These are phyloP conservation scores for Myxozyma vanderwaltii DNA, from an alignment of 805 yeast genomes.

Conservation along the genomic window DNA sequence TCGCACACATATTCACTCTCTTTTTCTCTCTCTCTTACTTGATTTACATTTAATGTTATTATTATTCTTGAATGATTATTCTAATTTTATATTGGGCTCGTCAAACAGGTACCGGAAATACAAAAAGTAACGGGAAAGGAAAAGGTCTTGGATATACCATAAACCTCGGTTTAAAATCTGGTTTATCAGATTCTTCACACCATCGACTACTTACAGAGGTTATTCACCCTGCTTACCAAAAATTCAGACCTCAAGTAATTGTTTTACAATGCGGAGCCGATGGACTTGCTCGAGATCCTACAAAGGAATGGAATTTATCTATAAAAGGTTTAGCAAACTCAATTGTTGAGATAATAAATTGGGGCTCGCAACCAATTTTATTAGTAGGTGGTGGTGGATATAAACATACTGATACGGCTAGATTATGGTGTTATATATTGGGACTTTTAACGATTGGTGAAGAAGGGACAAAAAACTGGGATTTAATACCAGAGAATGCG, in stretches of 20 bases:
- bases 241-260: conserved; percentile 53
- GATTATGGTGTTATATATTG: conserved; percentile 56
- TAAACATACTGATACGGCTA: conserved; percentile 59
- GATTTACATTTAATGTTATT: too few species aligned
- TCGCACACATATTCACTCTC: too few species aligned
- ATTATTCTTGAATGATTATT: neutral
- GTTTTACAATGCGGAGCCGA: conserved; percentile 75
- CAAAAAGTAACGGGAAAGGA: conserved; percentile 46
- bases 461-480: conserved; percentile 17
- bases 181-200: conserved; percentile 54
- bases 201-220: conserved; percentile 46
- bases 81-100: neutral
- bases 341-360: conserved; percentile 41
- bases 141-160: conserved; percentile 46
- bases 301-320: conserved; percentile 69
- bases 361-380: conserved; percentile 45
- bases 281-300: conserved; percentile 67
- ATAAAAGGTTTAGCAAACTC: conserved; percentile 51
- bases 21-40: too few species aligned
- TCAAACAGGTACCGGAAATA: conserved; percentile 50
- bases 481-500: conserved; percentile 21
- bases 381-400: conserved; percentile 81
- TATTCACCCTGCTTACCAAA: conserved; percentile 48
- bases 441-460: conserved; percentile 11
- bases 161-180: conserved; percentile 61